Base-by-base conservation (phyloP, 2,329 filamentous ascomycete genomes). In the Colletotrichum brevisporum region DNA sequence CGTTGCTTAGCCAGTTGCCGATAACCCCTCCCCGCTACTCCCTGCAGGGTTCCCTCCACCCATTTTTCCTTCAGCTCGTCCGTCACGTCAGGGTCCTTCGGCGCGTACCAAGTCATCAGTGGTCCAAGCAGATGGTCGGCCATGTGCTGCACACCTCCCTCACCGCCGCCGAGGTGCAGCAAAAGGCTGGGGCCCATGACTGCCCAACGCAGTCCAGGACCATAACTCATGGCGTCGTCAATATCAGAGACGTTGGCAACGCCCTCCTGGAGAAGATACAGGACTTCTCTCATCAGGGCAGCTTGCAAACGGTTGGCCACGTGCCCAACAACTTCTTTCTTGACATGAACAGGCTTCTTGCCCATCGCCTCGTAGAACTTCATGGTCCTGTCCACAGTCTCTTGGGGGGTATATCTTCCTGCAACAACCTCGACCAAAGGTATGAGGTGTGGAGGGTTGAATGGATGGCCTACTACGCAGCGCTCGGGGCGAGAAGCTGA, bases 361-460 rank as follows among this genome's bases (percentile, higher is more conserved):
- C 81, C 83, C 2, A 83, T 71, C 5, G 48, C 68, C 9, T 71
- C 72, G 73, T 84, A 85, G 67, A 84, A 84, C 0, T 53, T 71
- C 71, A 81, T 77, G 1, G 81, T 76, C 9, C 66, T 65, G 4
- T 71, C 52, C 18, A 79, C 72, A 6, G 74, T 71, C 0, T 61
- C 62, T 1, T 65, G 16, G 5, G 74, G 64, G 0, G 82, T 83
- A 48, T 73, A 71, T 1, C 70, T 55, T 2, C 80, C 78, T 9
- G 79, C 79, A 2, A 84, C 83, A 0, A 85, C 80, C 72, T 85
- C 83, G 21, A 85, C 82, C 15, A 85, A 76, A 1, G 83, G 83
- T 21, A 85, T 82, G 18, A 85, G 74, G 69, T 85, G 83, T 6
- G 83, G 83, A 9, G 83, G 83, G 70, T 85, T 85, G 76, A 84